A percentile compares a stretch with the other conserved stretches of the same genome.
These are phyloP conservation scores for Termitomyces sp. DNA, from an alignment of 768 basidiomycete genomes.

Conservation along the genomic window DNA sequence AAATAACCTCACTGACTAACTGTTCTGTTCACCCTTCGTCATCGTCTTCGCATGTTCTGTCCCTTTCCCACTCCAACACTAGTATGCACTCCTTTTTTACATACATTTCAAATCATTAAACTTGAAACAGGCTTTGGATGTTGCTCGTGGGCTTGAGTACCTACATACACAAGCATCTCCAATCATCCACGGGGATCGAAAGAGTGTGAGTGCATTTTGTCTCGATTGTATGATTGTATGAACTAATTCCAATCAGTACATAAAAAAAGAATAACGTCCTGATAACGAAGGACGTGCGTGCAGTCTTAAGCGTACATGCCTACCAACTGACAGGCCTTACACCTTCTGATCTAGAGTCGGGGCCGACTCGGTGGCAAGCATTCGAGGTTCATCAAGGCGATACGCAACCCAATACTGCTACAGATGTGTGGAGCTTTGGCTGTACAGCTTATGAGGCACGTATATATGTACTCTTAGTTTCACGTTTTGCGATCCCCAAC, in stretches of 20 bases:
- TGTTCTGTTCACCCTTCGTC: too few relatives aligned
- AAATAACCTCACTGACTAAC: too few relatives aligned
- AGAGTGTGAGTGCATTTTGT: conserved; percentile 17
- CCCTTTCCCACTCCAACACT: background rate
- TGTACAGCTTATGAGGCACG: conserved; percentile 31
- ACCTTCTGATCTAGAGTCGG: conserved; percentile 23
- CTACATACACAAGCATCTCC: conserved; percentile 35
- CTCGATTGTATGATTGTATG: too few relatives aligned
- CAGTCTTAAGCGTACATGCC: conserved; percentile 33
- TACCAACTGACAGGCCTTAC: conserved; percentile 24
- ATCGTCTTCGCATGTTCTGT: too few relatives aligned
- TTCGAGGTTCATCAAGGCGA: conserved; percentile 29
- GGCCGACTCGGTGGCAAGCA: conserved; percentile 29
- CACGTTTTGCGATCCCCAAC: background rate
- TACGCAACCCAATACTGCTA: conserved; percentile 17
- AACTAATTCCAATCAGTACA: background rate
- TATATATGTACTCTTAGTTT: background rate
- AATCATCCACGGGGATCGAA: conserved; percentile 27
- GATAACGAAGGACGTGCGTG: conserved; percentile 34
- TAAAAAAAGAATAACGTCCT: conserved; percentile 37
- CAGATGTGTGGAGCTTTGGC: conserved; percentile 31
- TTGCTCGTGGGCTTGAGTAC: conserved; percentile 37
- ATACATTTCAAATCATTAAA: background rate
- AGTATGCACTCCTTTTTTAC: background rate
- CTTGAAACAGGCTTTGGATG: conserved; percentile 32